phyloP scores from a whole-genome alignment of 371 early-diverging fungal genomes.

The Circinella minor region DNA sequence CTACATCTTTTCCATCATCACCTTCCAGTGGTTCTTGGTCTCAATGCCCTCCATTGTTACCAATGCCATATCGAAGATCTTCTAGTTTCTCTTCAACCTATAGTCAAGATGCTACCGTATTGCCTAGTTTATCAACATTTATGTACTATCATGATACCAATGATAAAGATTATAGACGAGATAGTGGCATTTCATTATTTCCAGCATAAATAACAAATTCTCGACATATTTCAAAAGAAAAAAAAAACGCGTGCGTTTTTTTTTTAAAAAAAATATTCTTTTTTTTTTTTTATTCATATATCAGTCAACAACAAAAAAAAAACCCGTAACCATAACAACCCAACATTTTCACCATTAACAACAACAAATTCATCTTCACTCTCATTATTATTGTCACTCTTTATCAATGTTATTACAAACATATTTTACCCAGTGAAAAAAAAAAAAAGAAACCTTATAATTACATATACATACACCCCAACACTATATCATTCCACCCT shows the following conservation, averaged over 20 bases:
- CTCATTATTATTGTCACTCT: background rate
- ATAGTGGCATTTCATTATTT: conserved; percentile 30
- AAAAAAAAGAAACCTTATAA: too few species aligned
- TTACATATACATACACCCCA: too few species aligned
- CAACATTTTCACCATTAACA: background rate
- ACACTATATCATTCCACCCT: too few species aligned
- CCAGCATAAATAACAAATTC: conserved; percentile 17
- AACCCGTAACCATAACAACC: too few species aligned
- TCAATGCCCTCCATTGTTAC: conserved; percentile 16
- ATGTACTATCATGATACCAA: conserved; percentile 13
- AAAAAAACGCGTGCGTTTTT: conserved; percentile 3
- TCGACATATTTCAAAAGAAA: background rate
- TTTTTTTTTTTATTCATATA: too few species aligned
- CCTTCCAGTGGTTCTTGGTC: conserved; percentile 31
- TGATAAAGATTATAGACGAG: conserved; percentile 21
- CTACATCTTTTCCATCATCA: conserved; percentile 30
- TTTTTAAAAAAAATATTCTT: too few species aligned
- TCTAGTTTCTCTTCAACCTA: background rate
- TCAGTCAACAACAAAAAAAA: too few species aligned
- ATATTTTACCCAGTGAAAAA: too few species aligned
- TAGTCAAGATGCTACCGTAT: conserved; percentile 18
- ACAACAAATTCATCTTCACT: background rate
- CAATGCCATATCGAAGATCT: conserved; percentile 13
- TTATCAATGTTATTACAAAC: too few species aligned
- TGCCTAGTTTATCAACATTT: conserved; percentile 34